phyloP scores from a whole-genome alignment of 1,284 basidiomycete genomes.

The Leccinum cinnamomeum region DNA sequence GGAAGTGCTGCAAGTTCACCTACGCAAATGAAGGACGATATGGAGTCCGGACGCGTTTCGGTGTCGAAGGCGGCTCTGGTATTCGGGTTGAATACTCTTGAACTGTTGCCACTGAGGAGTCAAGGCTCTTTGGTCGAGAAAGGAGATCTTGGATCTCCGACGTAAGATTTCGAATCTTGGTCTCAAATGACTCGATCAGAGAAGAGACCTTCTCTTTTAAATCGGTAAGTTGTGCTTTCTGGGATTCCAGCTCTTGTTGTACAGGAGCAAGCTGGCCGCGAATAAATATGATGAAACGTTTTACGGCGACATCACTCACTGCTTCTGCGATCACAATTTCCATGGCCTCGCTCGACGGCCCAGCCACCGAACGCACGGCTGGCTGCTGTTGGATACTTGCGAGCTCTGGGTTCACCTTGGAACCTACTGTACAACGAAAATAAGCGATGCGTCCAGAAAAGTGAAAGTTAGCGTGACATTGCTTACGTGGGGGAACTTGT shows the following conservation, averaged over 20 bases:
- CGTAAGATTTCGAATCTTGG: constrained; percentile 38
- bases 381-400: constrained; percentile 10
- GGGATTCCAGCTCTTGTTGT: constrained; percentile 39
- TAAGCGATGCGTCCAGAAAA: background rate
- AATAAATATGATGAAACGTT: constrained; percentile 10
- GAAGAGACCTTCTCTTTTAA: constrained; percentile 40
- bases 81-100: constrained; percentile 24
- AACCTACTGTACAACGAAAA: constrained; percentile 6
- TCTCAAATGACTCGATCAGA: constrained; percentile 35
- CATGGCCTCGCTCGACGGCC: constrained; percentile 21
- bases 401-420: constrained; percentile 5
- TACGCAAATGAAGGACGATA: constrained; percentile 30
- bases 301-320: constrained; percentile 33
- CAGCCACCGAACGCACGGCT: constrained; percentile 11
- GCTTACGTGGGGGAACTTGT: constrained; percentile 20
- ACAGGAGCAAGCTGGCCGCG: constrained; percentile 51
- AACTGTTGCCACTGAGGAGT: constrained; percentile 11
- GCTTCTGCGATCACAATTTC: constrained; percentile 40
- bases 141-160: constrained; percentile 32
- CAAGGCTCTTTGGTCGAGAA: constrained; percentile 14
- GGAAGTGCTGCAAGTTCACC: constrained; percentile 10
- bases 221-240: constrained; percentile 43
- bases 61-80: constrained; percentile 34
- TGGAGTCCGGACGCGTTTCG: constrained; percentile 36
- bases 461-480: background rate